A percentile compares a stretch with the other conserved stretches of the same genome.
Evolutionary conservation across 108 stramenopile genomes (phyloP).

Genomic region (Licmophora abbreviata): DNA sequence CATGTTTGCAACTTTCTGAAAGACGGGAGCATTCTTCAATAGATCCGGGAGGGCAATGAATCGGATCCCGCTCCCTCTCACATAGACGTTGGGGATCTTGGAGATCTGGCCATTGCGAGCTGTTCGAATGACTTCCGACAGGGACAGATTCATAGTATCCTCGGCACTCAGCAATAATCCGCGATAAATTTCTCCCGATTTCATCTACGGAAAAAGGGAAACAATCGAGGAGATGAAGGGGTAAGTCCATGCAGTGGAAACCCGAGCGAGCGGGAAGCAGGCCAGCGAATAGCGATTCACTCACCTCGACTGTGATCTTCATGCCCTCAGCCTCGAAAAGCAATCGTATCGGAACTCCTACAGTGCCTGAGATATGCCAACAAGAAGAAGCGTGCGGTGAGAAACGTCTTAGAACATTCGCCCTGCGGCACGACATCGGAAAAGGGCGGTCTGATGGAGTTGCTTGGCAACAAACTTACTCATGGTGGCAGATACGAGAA

Average conservation of each 20-base stretch:
- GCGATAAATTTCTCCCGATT: conserved; percentile 94
- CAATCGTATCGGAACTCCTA: conserved; percentile 93
- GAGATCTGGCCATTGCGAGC: conserved; percentile 74
- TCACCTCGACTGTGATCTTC: conserved; percentile 93
- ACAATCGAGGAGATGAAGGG: conserved; percentile 2
- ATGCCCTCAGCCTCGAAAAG: conserved; percentile 94
- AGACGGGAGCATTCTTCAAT: conserved; percentile 91
- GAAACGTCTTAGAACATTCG: too few relatives aligned
- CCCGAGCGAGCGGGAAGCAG: too few relatives aligned
- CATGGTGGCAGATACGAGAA: too few relatives aligned
- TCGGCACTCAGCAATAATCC: conserved; percentile 90
- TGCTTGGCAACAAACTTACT: too few relatives aligned
- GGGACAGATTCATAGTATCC: conserved; percentile 94
- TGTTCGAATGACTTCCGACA: conserved; percentile 77
- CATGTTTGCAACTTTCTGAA: conserved; percentile 89
- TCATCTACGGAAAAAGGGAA: conserved; percentile 44
- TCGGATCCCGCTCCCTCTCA: conserved; percentile 89
- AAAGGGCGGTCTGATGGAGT: too few relatives aligned
- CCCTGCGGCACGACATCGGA: too few relatives aligned
- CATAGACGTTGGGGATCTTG: conserved; percentile 78
- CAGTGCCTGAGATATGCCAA: conserved; percentile 34
- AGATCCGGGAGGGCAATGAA: conserved; percentile 95
- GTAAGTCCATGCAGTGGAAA: not conserved
- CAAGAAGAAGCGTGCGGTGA: too few relatives aligned
- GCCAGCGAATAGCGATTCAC: too few relatives aligned